Base-by-base conservation (phyloP, 225 moss, liverwort and hornwort genomes). In the Pleurozium schreberi region DNA sequence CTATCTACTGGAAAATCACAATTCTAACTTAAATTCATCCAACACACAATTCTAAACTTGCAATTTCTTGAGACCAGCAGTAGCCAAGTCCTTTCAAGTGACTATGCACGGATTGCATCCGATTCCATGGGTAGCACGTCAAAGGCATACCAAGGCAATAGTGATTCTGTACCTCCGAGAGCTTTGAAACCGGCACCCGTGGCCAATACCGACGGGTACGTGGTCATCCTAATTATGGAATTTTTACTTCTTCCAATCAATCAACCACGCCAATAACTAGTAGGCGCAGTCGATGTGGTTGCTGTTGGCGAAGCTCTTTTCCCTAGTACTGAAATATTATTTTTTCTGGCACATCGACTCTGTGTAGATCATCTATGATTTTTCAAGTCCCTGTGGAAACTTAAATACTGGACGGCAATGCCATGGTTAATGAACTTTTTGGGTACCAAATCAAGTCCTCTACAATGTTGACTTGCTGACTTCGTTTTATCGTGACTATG, bases 181-280 rank as follows among this genome's bases (percentile, higher is more conserved):
- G 88, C 53, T 89, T 78, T 89, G 90, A 94, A 91, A 84, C 84
- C 91, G 55, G 87, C 87, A 66, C 71, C 88, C 61, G 84, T 77
- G 88, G 71, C 82, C 89, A 92, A 80, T 91, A 61, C 92, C 53
- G 93, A 92, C 80, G 92, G 93, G 94, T 95, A 93, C 70, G 94
- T 89, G 73, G 36, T 79, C 86, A 59, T 81, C 70, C 69, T 87
- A 63, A 74, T 62, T 26, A 91, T 89, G 75, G 26, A 81, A 38
- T 47, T 75, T 49, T n/a, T 53, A 33, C 42, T 83, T 75, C 80
- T 85, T 53, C 59, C 50, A 85, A 71, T 78, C 65, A 85, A 83
- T 64, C 57, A 89, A 84, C 64, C n/a, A 47, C 47, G 80, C 45
- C 59, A 62, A 34, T 55, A 66, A 59, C 31, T 64, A 70, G 47